These are phyloP conservation scores for Lentinus tigrinus DNA, from an alignment of 768 basidiomycete species.

Conservation along the genomic window DNA sequence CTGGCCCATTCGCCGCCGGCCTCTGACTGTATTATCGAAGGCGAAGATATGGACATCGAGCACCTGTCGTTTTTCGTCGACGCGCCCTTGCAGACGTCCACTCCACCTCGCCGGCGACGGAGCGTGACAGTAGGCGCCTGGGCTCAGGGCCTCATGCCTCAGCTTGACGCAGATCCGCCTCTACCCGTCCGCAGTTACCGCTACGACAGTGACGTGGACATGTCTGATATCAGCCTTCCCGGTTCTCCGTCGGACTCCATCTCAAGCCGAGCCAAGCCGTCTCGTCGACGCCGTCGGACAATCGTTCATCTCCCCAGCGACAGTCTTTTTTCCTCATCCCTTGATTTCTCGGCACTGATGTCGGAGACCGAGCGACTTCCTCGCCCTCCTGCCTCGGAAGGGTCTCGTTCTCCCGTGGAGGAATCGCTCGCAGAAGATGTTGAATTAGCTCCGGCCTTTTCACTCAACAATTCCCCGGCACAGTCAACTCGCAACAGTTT, in stretches of 20 bases:
- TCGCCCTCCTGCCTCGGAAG: slow-evolving; percentile 10
- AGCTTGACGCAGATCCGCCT: slow-evolving; percentile 15
- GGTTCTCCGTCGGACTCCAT: slow-evolving; percentile 5
- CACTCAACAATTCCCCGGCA: slow-evolving; percentile 2
- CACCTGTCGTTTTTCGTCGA: slow-evolving; percentile 23
- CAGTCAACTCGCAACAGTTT: background rate
- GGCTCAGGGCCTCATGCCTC: slow-evolving; percentile 13
- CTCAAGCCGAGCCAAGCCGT: slow-evolving; percentile 5
- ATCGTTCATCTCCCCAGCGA: slow-evolving; percentile 26
- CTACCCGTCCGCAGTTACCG: slow-evolving; percentile 9
- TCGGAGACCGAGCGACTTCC: slow-evolving; percentile 14
- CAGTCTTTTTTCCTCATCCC: slow-evolving; percentile 28
- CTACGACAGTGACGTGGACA: slow-evolving; percentile 18
- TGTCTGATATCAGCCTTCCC: slow-evolving; percentile 13
- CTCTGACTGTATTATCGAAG: slow-evolving; percentile 1
- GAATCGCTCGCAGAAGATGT: background rate
- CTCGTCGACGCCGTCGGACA: slow-evolving; percentile 25
- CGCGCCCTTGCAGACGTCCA: slow-evolving; percentile 21
- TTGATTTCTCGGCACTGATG: slow-evolving; percentile 26
- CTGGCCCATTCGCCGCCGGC: slow-evolving; percentile 21
- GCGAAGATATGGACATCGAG: slow-evolving; percentile 12
- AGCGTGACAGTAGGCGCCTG: slow-evolving; percentile 14
- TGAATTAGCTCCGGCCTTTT: slow-evolving; percentile 14
- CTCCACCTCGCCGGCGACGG: slow-evolving; percentile 23
- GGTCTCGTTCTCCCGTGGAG: slow-evolving; percentile 2